Conservation (phyloP, 2,329 filamentous ascomycete genomes). For the Bipolaris zeicola region DNA sequence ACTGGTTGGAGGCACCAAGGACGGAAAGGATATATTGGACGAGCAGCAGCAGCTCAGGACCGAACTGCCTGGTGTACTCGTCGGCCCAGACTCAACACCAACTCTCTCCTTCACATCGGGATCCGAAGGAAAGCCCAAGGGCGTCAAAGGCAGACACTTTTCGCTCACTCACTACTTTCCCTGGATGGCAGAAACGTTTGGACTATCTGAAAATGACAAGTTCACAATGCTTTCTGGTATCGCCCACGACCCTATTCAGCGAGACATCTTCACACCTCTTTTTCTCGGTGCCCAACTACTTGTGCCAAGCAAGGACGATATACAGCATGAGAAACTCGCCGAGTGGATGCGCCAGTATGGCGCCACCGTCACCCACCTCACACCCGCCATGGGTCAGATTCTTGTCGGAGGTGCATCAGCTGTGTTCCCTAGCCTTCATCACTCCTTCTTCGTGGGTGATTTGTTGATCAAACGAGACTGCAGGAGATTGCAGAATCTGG, state of each 20-base stretch:
- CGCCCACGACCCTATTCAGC: constrained; percentile 68
- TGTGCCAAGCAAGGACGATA: constrained; percentile 80
- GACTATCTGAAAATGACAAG: constrained; percentile 70
- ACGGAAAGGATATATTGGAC: constrained; percentile 71
- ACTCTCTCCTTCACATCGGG: constrained; percentile 70
- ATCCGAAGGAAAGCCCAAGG: constrained; percentile 80
- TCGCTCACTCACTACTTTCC: constrained; percentile 84
- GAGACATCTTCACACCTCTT: constrained; percentile 87
- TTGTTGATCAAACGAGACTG: constrained; percentile 86
- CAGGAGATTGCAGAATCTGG: constrained; percentile 74
- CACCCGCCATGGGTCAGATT: constrained; percentile 96
- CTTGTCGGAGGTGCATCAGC: constrained; percentile 82
- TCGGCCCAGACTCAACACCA: constrained; percentile 84
- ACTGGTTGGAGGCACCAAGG: constrained; percentile 69
- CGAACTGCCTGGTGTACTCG: constrained; percentile 70
- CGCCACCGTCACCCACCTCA: constrained; percentile 84
- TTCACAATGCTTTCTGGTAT: constrained; percentile 89
- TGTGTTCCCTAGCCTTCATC: constrained; percentile 75
- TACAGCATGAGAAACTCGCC: constrained; percentile 80
- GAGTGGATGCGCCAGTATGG: constrained; percentile 84
- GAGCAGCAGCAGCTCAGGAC: constrained; percentile 58
- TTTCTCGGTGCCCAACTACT: constrained; percentile 83
- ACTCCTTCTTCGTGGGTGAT: constrained; percentile 91
- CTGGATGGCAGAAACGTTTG: constrained; percentile 90
- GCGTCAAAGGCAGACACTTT: constrained; percentile 86